phyloP scores from a whole-genome alignment of 257 asterid genomes.

The Craterostigma plantagineum region DNA sequence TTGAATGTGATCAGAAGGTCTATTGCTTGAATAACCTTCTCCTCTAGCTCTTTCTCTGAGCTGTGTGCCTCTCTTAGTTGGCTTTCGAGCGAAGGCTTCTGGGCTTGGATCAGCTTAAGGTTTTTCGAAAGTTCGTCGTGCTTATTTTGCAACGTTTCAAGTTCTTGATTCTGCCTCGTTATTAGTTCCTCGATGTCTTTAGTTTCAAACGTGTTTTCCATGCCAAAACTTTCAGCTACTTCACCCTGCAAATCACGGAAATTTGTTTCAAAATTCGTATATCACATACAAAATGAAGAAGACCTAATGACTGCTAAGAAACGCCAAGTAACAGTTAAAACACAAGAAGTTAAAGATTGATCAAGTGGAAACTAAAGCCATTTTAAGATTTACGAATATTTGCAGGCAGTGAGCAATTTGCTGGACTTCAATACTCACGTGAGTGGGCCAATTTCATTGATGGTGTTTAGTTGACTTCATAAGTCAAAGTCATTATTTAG shows the following conservation, averaged over 20 bases:
- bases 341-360: no score
- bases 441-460: no score
- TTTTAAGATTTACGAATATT: no score
- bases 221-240: constrained; percentile 25
- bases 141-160: constrained; percentile 31
- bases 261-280: neutral
- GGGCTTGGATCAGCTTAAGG: constrained; percentile 30
- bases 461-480: no score
- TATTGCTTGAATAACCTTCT: constrained; percentile 79
- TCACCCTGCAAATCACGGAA: constrained; percentile 34
- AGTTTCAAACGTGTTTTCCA: constrained; percentile 27
- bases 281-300: no score
- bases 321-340: no score
- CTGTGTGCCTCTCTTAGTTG: constrained; percentile 28
- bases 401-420: no score
- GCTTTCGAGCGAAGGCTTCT: constrained; percentile 40
- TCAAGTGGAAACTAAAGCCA: no score
- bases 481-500: no score
- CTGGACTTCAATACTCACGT: no score
- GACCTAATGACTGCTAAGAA: no score
- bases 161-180: constrained; percentile 33
- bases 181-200: constrained; percentile 36
- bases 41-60: constrained; percentile 75
- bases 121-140: constrained; percentile 21
- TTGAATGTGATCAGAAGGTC: constrained; percentile 53